Percentiles rank a stretch among this genome's conserved stretches.
Evolutionary conservation across 2,329 filamentous ascomycete genomes (phyloP).

Genomic region (Setomelanomma holmii): DNA sequence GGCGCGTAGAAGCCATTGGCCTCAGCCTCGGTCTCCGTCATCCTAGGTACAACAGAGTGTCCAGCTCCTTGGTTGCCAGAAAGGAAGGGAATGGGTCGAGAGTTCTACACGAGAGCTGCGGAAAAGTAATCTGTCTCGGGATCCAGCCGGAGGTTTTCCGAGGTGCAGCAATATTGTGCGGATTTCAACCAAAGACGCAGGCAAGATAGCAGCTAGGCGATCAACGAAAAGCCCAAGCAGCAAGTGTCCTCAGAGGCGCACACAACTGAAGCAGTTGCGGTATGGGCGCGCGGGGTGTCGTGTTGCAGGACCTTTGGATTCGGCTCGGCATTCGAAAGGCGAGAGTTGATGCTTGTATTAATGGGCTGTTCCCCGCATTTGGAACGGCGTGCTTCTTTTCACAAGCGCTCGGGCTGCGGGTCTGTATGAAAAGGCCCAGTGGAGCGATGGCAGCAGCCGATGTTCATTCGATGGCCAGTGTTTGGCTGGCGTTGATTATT

Average conservation of each 20-base stretch:
- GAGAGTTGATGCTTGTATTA: slow-evolving; percentile 36
- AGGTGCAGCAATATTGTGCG: slow-evolving; percentile 30
- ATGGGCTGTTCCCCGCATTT: slow-evolving; percentile 47
- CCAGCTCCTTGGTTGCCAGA: slow-evolving; percentile 31
- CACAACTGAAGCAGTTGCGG: slow-evolving; percentile 28
- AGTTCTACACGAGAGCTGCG: slow-evolving; percentile 16
- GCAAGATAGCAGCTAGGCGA: slow-evolving; percentile 20
- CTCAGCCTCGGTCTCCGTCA: slow-evolving; percentile 34
- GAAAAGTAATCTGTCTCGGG: slow-evolving; percentile 35
- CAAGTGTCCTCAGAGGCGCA: slow-evolving; percentile 12
- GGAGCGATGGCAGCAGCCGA: slow-evolving; percentile 36
- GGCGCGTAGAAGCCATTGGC: slow-evolving; percentile 48
- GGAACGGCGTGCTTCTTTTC: slow-evolving; percentile 39
- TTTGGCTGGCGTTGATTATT: slow-evolving; percentile 30
- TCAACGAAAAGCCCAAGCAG: slow-evolving; percentile 19
- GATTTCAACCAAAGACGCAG: slow-evolving; percentile 19
- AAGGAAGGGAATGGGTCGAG: slow-evolving; percentile 21
- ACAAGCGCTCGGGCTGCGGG: slow-evolving; percentile 35
- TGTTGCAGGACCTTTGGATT: slow-evolving; percentile 39
- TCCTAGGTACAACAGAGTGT: slow-evolving; percentile 30
- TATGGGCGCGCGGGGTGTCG: slow-evolving; percentile 26
- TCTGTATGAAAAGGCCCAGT: slow-evolving; percentile 30
- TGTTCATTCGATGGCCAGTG: slow-evolving; percentile 31
- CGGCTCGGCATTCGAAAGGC: slow-evolving; percentile 45
- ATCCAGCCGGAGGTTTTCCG: slow-evolving; percentile 40